phyloP scores from a whole-genome alignment of 106 monocot species.

The Hemerocallis citrina region DNA sequence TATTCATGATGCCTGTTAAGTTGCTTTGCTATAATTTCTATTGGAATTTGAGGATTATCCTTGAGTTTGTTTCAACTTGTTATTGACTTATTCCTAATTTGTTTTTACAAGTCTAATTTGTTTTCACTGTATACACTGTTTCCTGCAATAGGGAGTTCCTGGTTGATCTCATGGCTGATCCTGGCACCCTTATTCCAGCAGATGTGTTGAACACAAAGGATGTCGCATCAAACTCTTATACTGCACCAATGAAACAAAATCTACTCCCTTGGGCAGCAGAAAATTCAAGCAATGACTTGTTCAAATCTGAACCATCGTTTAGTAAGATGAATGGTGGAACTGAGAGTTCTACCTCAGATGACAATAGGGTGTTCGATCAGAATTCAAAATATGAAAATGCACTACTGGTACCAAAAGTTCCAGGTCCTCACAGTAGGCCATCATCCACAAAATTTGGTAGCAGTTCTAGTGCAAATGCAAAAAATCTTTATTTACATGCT shows the following conservation, averaged over 20 bases:
- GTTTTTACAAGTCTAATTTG: background rate
- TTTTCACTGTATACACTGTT: background rate
- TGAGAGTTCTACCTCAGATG: constrained; percentile 11
- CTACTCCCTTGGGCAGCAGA: constrained; percentile 12
- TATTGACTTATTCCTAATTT: background rate
- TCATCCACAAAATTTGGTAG: constrained; percentile 36
- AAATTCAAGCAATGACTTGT: constrained; percentile 15
- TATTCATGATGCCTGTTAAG: background rate
- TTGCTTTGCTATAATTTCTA: background rate
- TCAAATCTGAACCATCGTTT: constrained; percentile 11
- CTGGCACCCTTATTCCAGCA: constrained; percentile 85
- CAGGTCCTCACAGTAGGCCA: constrained; percentile 12
- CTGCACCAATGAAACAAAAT: constrained; percentile 18
- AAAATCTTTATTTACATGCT: constrained; percentile 12
- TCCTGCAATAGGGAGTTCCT: constrained; percentile 63
- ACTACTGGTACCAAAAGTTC: constrained; percentile 15
- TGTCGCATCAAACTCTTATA: constrained; percentile 25
- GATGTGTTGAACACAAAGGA: constrained; percentile 66
- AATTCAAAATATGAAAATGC: constrained; percentile 24
- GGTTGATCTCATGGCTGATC: constrained; percentile 98
- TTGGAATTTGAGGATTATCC: background rate
- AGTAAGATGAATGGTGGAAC: constrained; percentile 4
- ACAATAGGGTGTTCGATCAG: constrained; percentile 14
- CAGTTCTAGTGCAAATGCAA: constrained; percentile 24
- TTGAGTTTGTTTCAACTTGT: background rate